Conservation (phyloP, 2,329 filamentous ascomycete species). For the Fusarium tricinctum region DNA sequence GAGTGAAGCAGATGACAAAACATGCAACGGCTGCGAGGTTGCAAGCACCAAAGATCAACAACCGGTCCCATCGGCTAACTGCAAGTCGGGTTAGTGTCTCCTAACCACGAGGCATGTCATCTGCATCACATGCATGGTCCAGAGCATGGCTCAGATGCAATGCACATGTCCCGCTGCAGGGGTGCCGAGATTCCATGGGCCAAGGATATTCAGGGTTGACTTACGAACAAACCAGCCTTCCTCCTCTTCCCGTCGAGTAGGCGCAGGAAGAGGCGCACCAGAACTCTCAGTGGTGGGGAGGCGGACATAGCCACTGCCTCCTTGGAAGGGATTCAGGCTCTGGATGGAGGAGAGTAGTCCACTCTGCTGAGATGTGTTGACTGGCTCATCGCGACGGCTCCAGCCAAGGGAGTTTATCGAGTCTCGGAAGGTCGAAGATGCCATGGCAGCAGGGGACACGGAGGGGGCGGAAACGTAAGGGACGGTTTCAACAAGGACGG, state of each 20-base stretch:
- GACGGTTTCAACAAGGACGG: constrained; percentile 35
- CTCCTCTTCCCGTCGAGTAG: constrained; percentile 89
- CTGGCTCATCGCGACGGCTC: constrained; percentile 86
- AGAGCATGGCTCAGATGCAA: constrained; percentile 55
- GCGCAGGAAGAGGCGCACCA: constrained; percentile 87
- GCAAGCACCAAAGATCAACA: constrained; percentile 92
- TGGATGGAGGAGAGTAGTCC: constrained; percentile 85
- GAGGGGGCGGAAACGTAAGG: constrained; percentile 39
- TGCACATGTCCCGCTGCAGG: constrained; percentile 64
- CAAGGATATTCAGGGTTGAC: constrained; percentile 59
- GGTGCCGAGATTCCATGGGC: constrained; percentile 51
- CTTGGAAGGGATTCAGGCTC: constrained; percentile 85
- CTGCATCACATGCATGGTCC: constrained; percentile 59
- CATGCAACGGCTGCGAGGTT: constrained; percentile 90
- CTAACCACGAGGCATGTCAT: constrained; percentile 60
- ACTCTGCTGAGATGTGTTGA: constrained; percentile 77
- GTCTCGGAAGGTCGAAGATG: constrained; percentile 89
- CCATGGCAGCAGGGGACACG: constrained; percentile 68
- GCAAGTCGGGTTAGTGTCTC: constrained; percentile 55
- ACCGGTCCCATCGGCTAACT: constrained; percentile 98
- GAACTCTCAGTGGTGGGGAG: constrained; percentile 87
- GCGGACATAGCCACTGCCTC: constrained; percentile 86
- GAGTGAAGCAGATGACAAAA: constrained; percentile 92
- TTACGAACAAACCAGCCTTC: constrained; percentile 96
- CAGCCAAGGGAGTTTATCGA: constrained; percentile 96